Evolutionary conservation across 2,329 filamentous ascomycete genomes (phyloP).

Genomic region (Verticillium dahliae): DNA sequence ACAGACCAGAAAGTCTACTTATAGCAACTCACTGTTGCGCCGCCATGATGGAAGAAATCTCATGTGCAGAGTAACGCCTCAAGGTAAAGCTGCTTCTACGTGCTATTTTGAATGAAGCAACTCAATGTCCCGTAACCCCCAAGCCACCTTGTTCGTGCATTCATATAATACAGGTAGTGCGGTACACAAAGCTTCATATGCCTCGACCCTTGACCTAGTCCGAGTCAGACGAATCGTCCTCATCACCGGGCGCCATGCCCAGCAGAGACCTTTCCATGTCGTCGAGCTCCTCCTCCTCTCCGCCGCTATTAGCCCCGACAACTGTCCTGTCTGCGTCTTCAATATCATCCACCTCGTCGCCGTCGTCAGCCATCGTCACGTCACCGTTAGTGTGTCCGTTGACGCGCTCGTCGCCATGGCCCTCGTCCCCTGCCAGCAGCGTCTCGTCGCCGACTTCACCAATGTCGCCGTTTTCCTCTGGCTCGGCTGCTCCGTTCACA

Average conservation of each 20-base stretch:
- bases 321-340: constrained; percentile 25
- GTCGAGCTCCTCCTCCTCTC: constrained; percentile 32
- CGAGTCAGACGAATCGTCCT: constrained; percentile 5
- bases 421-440: constrained; percentile 5
- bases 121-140: not conserved
- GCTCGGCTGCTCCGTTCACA: constrained; percentile 9
- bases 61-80: no score
- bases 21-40: no score
- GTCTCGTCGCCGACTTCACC: constrained; percentile 11
- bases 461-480: constrained; percentile 5
- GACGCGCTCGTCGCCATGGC: constrained; percentile 13
- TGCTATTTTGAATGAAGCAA: no score
- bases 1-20: no score
- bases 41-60: no score
- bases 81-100: no score
- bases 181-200: not conserved
- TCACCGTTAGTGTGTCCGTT: constrained; percentile 34
- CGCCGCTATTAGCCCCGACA: constrained; percentile 10
- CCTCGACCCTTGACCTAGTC: not conserved
- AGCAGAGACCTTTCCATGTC: constrained; percentile 20
- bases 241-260: constrained; percentile 7
- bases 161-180: not conserved
- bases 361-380: constrained; percentile 44
- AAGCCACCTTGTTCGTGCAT: not conserved
- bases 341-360: constrained; percentile 42